phyloP scores from a whole-genome alignment of 176 grass and related monocot species.

The Avena eriantha region DNA sequence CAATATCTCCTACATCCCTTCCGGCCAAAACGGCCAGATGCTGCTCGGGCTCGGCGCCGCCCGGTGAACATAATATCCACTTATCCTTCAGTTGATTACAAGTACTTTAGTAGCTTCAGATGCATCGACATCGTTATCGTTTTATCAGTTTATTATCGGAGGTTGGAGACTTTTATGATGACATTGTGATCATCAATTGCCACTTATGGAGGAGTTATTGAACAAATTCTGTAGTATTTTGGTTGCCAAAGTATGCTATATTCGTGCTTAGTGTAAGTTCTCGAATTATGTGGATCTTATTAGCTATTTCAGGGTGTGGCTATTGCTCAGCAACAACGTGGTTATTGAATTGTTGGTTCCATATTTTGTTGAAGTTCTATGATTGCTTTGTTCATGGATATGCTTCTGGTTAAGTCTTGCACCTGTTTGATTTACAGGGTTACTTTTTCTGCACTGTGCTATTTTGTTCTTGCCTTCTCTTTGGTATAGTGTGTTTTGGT shows the following conservation, averaged over 20 bases:
- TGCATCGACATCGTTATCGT: conserved; percentile 16
- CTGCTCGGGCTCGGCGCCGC: conserved; percentile 70
- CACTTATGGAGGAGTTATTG: background rate
- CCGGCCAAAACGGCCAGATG: conserved; percentile 59
- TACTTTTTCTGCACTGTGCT: background rate
- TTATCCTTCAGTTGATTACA: conserved; percentile 15
- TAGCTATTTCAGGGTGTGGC: background rate
- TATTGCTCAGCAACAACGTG: background rate
- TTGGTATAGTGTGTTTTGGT: background rate
- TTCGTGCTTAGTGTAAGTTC: background rate
- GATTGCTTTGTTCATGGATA: background rate
- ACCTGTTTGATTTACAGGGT: background rate
- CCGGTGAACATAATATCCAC: conserved; percentile 45
- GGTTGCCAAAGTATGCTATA: background rate
- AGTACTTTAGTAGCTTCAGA: background rate
- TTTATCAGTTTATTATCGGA: background rate
- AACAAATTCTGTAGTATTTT: conserved; percentile 17
- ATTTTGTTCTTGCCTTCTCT: background rate
- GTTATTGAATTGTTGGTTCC: background rate
- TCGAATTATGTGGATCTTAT: background rate
- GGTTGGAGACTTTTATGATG: background rate
- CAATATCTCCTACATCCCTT: conserved; percentile 74
- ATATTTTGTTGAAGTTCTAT: background rate
- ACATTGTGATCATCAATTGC: conserved; percentile 10
- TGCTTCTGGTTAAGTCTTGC: background rate